Base-by-base conservation (phyloP, 2,329 filamentous ascomycete genomes). In the Volutella citrinella region DNA sequence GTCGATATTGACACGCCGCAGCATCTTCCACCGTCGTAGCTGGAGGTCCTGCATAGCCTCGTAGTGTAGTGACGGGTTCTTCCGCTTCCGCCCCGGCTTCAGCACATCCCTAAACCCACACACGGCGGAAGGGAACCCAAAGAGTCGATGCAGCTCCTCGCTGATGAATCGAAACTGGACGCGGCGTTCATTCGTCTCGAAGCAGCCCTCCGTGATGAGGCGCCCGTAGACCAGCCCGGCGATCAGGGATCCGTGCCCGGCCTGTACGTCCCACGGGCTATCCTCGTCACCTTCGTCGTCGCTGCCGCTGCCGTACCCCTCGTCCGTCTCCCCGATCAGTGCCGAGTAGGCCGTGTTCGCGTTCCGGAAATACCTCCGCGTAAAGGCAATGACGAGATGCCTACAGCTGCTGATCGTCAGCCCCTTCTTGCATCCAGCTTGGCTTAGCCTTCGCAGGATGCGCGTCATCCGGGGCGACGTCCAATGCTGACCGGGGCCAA, bases 371-470 rank as follows among this genome's bases (percentile, higher is more conserved):
- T 37, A 40, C 9, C 6, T 5, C n/a, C 7, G 4, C 7, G 15
- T 24, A 5, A 37, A 27, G 22, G 16, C n/a, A 6, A 28, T 37
- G n/a, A 3, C 31, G 5, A 32, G 11, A 32, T 37, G 4, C 18
- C 34, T 37, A 12, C 7, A 37, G 23, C 24, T 37, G 12, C 19
- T 37, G 16, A 37, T 37, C 14, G 21, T 36, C 4, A 36, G 13
- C 21, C 27, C 18, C 14, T 17, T 17, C 11, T 36, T 11, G 10
- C 10, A 36, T 6, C 33, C 16, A 20, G 25, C 1, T 1, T 30
- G 12, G 27, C 33, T 36, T 4, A 36, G 30, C 26, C 11, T 7
- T 20, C 6, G 10, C 13, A 36, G 15, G 6, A 36, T 36, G 6
- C 5, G 6, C 9, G 28, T 32, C 9, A 36, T 36, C n/a, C 8